phyloP scores from a whole-genome alignment of 2,329 filamentous ascomycete genomes.

The Cercospora canescens region DNA sequence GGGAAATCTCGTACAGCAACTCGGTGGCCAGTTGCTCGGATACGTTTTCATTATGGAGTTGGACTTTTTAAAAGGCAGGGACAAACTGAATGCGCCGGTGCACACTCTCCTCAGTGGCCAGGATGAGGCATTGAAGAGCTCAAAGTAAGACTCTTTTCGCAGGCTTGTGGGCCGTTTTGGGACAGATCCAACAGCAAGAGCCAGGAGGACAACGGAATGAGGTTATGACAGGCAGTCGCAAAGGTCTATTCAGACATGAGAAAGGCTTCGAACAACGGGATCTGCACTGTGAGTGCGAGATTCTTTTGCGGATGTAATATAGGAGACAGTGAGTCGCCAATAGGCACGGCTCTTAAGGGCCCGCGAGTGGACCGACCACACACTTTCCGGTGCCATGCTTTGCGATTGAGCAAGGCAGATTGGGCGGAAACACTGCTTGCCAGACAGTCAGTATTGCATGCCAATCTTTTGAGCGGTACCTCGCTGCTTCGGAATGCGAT shows the following conservation, averaged over 20 bases:
- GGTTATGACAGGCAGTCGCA: neutral
- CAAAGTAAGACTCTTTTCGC: neutral
- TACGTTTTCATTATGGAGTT: slow-evolving; percentile 97
- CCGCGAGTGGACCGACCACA: neutral
- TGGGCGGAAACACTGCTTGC: neutral
- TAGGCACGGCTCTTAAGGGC: neutral
- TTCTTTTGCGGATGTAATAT: neutral
- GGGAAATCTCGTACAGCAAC: slow-evolving; percentile 79
- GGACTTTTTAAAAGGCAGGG: slow-evolving; percentile 85
- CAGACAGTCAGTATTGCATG: neutral
- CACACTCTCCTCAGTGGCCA: slow-evolving; percentile 77
- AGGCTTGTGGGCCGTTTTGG: neutral
- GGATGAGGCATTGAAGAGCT: slow-evolving; percentile 37
- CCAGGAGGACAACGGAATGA: neutral
- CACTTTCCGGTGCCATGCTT: neutral
- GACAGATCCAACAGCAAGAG: neutral
- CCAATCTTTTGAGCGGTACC: neutral
- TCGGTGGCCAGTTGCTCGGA: slow-evolving; percentile 81
- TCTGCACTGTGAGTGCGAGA: neutral
- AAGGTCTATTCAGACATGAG: neutral
- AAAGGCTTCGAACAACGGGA: neutral
- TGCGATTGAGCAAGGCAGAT: neutral
- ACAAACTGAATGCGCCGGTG: slow-evolving; percentile 82
- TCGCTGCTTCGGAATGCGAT: neutral
- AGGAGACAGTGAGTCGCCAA: neutral